Conservation (phyloP, 1,284 basidiomycete species). For the Tilletiopsis washingtonensis region DNA sequence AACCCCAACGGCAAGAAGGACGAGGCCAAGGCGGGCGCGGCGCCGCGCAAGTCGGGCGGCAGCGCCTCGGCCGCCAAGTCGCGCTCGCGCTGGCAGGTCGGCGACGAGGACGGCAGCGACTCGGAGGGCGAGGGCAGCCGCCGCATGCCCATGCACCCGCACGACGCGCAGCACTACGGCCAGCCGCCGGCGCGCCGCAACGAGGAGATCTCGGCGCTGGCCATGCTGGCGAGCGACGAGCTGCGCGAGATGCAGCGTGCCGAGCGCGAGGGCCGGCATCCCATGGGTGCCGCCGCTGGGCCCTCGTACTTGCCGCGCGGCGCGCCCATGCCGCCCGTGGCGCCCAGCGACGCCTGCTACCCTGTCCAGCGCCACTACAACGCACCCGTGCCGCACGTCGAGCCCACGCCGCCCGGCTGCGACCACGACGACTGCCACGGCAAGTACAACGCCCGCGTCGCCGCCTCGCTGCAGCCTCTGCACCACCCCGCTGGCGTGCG, state of each 20-base stretch:
- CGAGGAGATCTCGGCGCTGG: constrained; percentile 43
- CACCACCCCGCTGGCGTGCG: constrained; percentile 1
- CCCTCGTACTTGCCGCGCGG: too few relatives aligned
- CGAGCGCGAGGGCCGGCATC: constrained; percentile 27
- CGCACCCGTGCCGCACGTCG: constrained; percentile 1
- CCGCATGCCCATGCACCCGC: background rate
- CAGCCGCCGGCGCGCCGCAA: constrained; percentile 9
- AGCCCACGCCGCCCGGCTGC: constrained; percentile 27
- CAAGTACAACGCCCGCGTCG: constrained; percentile 36
- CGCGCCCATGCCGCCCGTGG: background rate
- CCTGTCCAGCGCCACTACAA: background rate
- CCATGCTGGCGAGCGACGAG: constrained; percentile 42
- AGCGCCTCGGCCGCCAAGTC: background rate
- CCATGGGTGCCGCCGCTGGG: background rate
- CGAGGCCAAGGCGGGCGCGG: background rate
- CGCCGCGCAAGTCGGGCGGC: background rate
- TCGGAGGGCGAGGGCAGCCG: constrained; percentile 15
- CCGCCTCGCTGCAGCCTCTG: constrained; percentile 17
- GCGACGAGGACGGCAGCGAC: constrained; percentile 28
- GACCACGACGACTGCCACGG: constrained; percentile 38
- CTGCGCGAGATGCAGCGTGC: constrained; percentile 35
- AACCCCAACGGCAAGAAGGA: constrained; percentile 46
- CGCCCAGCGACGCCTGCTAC: constrained; percentile 1
- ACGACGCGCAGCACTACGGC: constrained; percentile 1
- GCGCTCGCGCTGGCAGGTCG: constrained; percentile 10